Base-by-base conservation (phyloP, 805 yeast species). In the Saturnispora hagleri region DNA sequence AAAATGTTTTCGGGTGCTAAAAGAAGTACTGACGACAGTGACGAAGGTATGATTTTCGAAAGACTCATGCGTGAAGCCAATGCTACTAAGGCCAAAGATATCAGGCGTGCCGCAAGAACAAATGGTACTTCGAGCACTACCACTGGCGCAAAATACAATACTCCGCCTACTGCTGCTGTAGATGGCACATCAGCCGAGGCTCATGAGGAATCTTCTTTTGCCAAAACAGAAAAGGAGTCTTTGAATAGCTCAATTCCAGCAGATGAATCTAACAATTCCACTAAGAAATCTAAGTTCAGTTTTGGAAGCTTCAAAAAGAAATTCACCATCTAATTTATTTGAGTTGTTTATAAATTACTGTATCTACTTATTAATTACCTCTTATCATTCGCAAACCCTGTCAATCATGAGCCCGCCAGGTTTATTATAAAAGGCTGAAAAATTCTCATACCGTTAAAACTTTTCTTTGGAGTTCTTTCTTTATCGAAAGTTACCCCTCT, bases 21-120 rank as follows among this genome's bases (percentile, higher is more conserved):
- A 47, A 74, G 95, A 65, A 76, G 84, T 7, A 79, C 81, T 54
- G 80, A 73, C 35, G 90, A 85, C 61, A 88, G 79, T 52, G 93
- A 85, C 58, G 88, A 88, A 3, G 79, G 85, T 57, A 53, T 50
- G 52, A 74, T 86, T 8, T 86, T 86, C 61, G 95, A 86, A 67
- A 86, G 84, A 35, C 52, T 69, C 41, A 62, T 67, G 67, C 60
- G 63, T 36, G 73, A 69, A 26, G 62, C 71, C 17, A 61, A 59
- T 43, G 58, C 60, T 47, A 55, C 57, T 12, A 65, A 58, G 43
- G 62, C 68, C 0, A 61, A 58, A 33, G 69, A 68, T 50, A 44
- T 65, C 17, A 64, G 59, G 46, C 56, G 62, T 42, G 58, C 58
- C 18, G 60, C 62, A 10, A 27, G 41, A 17, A 27, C 43, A 4